phyloP scores from a whole-genome alignment of 768 basidiomycete genomes.

The Termitomyces sp. region DNA sequence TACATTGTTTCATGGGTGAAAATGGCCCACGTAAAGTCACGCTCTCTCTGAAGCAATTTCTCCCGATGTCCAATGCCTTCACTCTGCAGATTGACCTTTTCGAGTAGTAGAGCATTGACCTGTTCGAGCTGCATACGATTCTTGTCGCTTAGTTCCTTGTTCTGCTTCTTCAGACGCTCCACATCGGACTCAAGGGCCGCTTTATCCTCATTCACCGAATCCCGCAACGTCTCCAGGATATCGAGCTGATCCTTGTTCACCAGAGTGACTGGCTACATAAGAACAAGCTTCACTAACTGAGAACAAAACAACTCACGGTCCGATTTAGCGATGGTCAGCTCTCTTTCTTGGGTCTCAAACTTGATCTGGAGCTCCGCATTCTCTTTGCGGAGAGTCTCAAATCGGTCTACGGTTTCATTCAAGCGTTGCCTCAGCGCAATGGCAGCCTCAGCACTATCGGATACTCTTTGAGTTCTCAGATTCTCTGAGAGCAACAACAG shows the following conservation, averaged over 20 bases:
- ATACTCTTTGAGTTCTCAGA: slow-evolving; percentile 1
- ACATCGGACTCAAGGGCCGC: slow-evolving; percentile 65
- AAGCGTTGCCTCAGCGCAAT: slow-evolving; percentile 84
- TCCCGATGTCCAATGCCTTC: slow-evolving; percentile 90
- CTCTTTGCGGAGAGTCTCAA: slow-evolving; percentile 64
- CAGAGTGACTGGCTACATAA: slow-evolving; percentile 62
- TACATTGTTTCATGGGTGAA: neutral
- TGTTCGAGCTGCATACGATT: slow-evolving; percentile 89
- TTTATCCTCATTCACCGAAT: slow-evolving; percentile 88
- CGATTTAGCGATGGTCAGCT: slow-evolving; percentile 80
- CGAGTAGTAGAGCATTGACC: slow-evolving; percentile 76
- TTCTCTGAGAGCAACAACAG: slow-evolving; percentile 3
- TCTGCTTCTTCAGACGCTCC: slow-evolving; percentile 54
- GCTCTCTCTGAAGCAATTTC: slow-evolving; percentile 78
- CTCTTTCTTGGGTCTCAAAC: slow-evolving; percentile 53
- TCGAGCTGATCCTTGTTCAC: slow-evolving; percentile 94
- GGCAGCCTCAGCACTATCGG: slow-evolving; percentile 69
- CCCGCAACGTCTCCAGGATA: slow-evolving; percentile 78
- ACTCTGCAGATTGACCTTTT: slow-evolving; percentile 87
- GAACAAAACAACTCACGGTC: slow-evolving; percentile 52
- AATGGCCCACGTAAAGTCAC: slow-evolving; percentile 67
- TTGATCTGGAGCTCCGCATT: slow-evolving; percentile 70
- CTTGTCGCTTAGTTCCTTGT: slow-evolving; percentile 74
- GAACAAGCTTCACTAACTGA: neutral
- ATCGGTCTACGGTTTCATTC: slow-evolving; percentile 81